phyloP scores from a whole-genome alignment of 2,329 filamentous ascomycete species.

The Thielaviopsis musarum region DNA sequence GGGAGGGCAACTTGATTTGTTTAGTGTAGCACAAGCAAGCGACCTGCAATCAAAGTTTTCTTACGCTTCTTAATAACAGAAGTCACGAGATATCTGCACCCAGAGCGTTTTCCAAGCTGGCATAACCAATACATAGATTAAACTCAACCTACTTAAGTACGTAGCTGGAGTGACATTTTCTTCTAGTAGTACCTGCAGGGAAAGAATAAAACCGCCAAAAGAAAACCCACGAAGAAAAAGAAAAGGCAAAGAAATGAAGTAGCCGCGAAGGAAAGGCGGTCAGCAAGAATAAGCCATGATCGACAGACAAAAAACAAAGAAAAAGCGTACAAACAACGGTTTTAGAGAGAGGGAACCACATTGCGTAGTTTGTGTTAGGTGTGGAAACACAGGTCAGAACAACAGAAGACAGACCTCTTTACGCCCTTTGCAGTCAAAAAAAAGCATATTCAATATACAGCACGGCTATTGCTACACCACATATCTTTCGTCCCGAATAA shows the following conservation, averaged over 20 bases:
- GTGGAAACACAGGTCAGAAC: background rate
- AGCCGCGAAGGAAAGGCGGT: background rate
- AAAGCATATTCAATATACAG: too few relatives aligned
- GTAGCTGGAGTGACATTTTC: too few relatives aligned
- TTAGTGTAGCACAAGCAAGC: background rate
- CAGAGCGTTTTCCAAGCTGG: background rate
- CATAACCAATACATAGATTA: background rate
- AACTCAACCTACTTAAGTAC: background rate
- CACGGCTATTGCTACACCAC: too few relatives aligned
- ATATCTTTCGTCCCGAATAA: too few relatives aligned
- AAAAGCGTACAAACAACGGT: background rate
- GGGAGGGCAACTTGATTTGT: background rate
- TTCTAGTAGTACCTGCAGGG: too few relatives aligned
- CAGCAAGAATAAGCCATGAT: background rate
- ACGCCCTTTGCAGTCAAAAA: background rate
- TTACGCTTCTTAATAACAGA: too few relatives aligned
- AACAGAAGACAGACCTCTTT: background rate
- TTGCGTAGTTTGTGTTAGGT: background rate
- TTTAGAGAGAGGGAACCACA: background rate
- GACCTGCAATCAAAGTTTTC: background rate
- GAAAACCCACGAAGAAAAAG: background rate
- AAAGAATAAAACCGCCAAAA: background rate
- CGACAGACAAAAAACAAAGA: background rate
- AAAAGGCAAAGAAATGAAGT: background rate
- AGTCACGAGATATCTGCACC: background rate